Evolutionary conservation across 306 rosid species (phyloP), one percentile per base, ranked within the genome.

Genomic region (Rubus parviflorus): DNA sequence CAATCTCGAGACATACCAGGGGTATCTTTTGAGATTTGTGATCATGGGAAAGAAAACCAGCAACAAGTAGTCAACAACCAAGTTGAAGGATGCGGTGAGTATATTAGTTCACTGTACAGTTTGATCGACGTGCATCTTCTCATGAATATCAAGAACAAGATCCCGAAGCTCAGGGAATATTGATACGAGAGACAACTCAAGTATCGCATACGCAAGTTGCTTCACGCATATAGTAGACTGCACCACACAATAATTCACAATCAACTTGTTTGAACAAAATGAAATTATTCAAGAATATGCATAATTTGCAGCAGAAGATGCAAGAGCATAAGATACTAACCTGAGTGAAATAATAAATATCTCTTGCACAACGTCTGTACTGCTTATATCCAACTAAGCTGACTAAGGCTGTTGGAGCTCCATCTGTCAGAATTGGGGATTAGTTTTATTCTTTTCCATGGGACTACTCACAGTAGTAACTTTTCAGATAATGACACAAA

Each of bases 261-360:
- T n/a, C 25, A 54, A 41, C 74, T 85, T 74, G 77, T 65, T 35
- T 54, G 58, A 79, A 79, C 40, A 56, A 77, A 53, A 38, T 49
- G 64, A 7, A 66, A 67, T 19, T 69, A 54, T 23, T 19, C 23
- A 13, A 53, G 51, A 75, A 68, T 22, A n/a, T 7, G 16, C 48
- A 48, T 65, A 40, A 46, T 47, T 70, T n/a, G 37, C 20, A 54
- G 60, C 51, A 75, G 86, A 57, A 8, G 53, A 65, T 22, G 60
- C 58, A 73, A 65, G 68, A 10, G 64, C 65, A 62, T 69, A 17
- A 64, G 64, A 64, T 71, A 79, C 86, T 70, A 71, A 95, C 99
- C 96, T 92, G 99, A 82, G 91, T 96, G 79, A 96, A 96, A 82
- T 88, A 85, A 67, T 96, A 96, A 8, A 96, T 91, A 81, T 96